phyloP scores from a whole-genome alignment of 2,329 filamentous ascomycete genomes.

The Huntiella decipiens region DNA sequence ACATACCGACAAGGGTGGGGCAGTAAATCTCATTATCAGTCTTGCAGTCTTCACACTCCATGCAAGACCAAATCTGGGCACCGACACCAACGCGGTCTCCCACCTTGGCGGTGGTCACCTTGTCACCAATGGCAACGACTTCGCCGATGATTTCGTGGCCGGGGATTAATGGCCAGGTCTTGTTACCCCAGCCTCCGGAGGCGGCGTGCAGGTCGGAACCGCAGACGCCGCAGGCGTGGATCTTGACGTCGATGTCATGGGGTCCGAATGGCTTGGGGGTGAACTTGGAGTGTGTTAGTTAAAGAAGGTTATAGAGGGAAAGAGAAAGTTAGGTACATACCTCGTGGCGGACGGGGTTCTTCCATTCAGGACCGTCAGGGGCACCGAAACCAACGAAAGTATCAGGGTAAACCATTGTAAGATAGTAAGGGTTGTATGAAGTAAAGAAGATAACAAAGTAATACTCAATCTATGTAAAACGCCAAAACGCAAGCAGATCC shows the following conservation, averaged over 20 bases:
- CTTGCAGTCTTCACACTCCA: slow-evolving; percentile 45
- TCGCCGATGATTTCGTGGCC: slow-evolving; percentile 37
- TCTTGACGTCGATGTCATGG: slow-evolving; percentile 65
- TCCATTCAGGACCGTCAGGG: background rate
- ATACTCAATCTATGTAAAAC: background rate
- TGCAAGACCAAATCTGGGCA: slow-evolving; percentile 45
- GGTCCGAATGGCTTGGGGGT: slow-evolving; percentile 67
- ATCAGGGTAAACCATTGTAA: slow-evolving; percentile 3
- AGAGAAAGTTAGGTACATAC: background rate
- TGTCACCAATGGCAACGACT: slow-evolving; percentile 42
- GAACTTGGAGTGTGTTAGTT: slow-evolving; percentile 29
- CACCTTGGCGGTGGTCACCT: slow-evolving; percentile 39
- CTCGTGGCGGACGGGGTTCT: background rate
- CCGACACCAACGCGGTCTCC: slow-evolving; percentile 45
- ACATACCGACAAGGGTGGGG: slow-evolving; percentile 20
- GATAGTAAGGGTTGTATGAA: background rate
- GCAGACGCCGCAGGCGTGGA: slow-evolving; percentile 56
- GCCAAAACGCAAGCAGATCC: background rate
- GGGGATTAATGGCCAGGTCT: slow-evolving; percentile 38
- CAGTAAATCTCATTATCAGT: slow-evolving; percentile 52
- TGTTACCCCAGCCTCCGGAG: slow-evolving; percentile 41
- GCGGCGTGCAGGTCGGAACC: slow-evolving; percentile 49
- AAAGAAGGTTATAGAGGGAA: background rate
- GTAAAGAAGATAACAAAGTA: background rate
- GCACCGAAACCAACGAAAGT: background rate